Evolutionary conservation across 2,329 filamentous ascomycete genomes (phyloP).

Genomic region (Hymenoscyphus fructigenus): DNA sequence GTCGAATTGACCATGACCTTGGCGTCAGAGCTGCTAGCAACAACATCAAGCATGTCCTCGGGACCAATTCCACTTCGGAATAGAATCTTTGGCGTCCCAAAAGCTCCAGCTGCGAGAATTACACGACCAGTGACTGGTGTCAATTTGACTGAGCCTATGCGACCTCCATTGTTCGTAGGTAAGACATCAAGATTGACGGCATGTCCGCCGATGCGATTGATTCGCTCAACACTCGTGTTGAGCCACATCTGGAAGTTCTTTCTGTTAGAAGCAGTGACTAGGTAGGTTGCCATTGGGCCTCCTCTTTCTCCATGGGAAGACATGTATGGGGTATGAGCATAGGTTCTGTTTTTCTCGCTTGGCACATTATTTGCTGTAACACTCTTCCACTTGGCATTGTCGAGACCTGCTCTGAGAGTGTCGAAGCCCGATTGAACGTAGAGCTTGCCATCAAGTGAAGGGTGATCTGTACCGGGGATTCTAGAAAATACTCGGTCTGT

Average conservation of each 20-base stretch:
- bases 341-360: conserved; percentile 64
- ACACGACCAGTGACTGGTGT: conserved; percentile 61
- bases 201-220: conserved; percentile 61
- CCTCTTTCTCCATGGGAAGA: conserved; percentile 64
- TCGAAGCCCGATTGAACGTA: conserved; percentile 69
- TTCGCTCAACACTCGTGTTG: conserved; percentile 64
- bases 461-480: conserved; percentile 68
- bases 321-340: conserved; percentile 65
- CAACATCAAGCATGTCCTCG: conserved; percentile 45
- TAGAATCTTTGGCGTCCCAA: conserved; percentile 60
- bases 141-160: conserved; percentile 59
- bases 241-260: conserved; percentile 67
- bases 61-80: conserved; percentile 65
- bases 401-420: conserved; percentile 59
- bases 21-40: conserved; percentile 49
- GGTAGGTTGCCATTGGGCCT: conserved; percentile 70
- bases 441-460: conserved; percentile 64
- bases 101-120: conserved; percentile 66
- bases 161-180: conserved; percentile 51
- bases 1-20: conserved; percentile 49
- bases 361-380: conserved; percentile 59
- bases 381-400: conserved; percentile 59
- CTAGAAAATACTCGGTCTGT: conserved; percentile 63
- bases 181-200: conserved; percentile 70
- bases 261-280: conserved; percentile 58